Percentiles rank a stretch among this genome's conserved stretches.
Conservation (phyloP, 768 basidiomycete genomes). For the Amanita molliuscula region DNA sequence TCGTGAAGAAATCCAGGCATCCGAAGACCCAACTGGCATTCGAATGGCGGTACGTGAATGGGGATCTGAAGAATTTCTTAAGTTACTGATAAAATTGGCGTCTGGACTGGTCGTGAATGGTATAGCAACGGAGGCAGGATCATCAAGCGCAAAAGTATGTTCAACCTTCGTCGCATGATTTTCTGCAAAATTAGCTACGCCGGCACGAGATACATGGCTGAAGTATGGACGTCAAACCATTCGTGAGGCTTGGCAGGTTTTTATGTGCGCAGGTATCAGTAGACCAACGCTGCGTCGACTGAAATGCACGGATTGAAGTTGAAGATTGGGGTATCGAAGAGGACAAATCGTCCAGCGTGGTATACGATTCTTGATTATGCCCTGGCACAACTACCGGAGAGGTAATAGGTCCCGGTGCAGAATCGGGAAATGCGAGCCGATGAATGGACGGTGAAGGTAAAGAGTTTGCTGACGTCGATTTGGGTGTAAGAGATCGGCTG, state of each 20-base stretch:
- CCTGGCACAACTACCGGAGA: background rate
- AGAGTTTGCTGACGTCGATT: slow-evolving; percentile 12
- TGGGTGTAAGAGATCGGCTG: slow-evolving; percentile 9
- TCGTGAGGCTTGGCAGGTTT: slow-evolving; percentile 21
- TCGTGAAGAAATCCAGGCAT: slow-evolving; percentile 39
- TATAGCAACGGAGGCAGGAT: background rate
- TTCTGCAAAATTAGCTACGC: slow-evolving; percentile 44
- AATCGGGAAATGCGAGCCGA: slow-evolving; percentile 19
- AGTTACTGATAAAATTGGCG: background rate
- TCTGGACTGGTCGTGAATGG: background rate
- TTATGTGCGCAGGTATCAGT: slow-evolving; percentile 8
- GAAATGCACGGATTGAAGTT: slow-evolving; percentile 35
- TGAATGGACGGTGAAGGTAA: slow-evolving; percentile 22
- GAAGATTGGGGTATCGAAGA: slow-evolving; percentile 58
- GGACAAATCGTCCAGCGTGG: slow-evolving; percentile 35
- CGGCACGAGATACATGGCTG: slow-evolving; percentile 42
- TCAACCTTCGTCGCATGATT: background rate
- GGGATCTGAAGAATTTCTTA: background rate
- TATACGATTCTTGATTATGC: slow-evolving; percentile 21
- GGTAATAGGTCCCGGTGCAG: slow-evolving; percentile 6
- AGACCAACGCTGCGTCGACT: slow-evolving; percentile 25
- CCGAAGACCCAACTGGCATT: slow-evolving; percentile 32
- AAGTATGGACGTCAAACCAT: slow-evolving; percentile 57
- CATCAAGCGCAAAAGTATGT: background rate
- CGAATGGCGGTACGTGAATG: slow-evolving; percentile 5